phyloP scores from a whole-genome alignment of 2,329 filamentous ascomycete species.

The Tolypocladium capitatum region DNA sequence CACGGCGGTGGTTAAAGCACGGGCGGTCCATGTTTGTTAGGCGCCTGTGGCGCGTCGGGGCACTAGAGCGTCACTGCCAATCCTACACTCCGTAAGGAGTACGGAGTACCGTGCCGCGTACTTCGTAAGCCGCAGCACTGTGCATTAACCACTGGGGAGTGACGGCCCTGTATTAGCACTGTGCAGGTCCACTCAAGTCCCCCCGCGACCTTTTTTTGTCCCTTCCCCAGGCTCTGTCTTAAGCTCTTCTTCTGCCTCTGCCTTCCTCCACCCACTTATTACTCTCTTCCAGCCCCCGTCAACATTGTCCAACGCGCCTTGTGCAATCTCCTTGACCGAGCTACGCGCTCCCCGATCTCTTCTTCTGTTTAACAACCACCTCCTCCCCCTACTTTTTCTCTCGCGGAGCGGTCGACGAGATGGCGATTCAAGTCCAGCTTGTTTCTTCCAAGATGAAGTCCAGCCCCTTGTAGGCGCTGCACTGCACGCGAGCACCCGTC shows the following conservation, averaged over 20 bases:
- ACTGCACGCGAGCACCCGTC: neutral
- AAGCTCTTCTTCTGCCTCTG: neutral
- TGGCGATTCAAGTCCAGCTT: slow-evolving; percentile 3
- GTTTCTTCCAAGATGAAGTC: slow-evolving; percentile 1
- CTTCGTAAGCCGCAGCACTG: too few relatives aligned
- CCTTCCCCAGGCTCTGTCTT: neutral
- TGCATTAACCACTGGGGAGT: neutral
- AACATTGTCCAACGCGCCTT: neutral
- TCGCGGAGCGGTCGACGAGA: slow-evolving; percentile 2
- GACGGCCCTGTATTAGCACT: neutral
- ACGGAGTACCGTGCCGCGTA: too few relatives aligned
- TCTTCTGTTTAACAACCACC: neutral
- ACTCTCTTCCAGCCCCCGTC: neutral
- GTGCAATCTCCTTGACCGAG: neutral
- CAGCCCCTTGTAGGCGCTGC: neutral
- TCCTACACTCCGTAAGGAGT: too few relatives aligned
- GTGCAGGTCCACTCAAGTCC: neutral
- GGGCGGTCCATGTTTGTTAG: neutral
- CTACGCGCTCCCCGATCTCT: neutral
- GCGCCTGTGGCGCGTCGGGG: neutral
- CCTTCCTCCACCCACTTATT: too few relatives aligned
- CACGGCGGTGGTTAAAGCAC: neutral
- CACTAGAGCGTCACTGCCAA: neutral
- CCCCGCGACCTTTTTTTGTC: neutral
- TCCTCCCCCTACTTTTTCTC: neutral